These are phyloP conservation scores for Pyrrhoderma noxium DNA, from an alignment of 1,284 basidiomycete genomes.

Conservation along the genomic window DNA sequence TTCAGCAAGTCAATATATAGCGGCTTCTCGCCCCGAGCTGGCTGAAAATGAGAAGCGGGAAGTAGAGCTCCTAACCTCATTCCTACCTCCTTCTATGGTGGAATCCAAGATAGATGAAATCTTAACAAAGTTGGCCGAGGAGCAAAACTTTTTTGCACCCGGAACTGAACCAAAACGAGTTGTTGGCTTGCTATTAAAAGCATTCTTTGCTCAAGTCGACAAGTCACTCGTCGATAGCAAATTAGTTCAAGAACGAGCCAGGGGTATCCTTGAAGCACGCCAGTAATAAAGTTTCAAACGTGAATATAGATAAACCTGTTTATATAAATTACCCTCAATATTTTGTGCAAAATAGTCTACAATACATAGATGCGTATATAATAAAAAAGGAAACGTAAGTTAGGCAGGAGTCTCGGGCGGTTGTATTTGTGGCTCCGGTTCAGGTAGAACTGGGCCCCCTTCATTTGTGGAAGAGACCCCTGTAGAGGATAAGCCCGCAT, in stretches of 20 bases:
- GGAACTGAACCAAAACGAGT: slow-evolving; percentile 30
- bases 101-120: slow-evolving; percentile 46
- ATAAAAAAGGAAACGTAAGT: neutral
- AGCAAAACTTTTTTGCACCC: slow-evolving; percentile 23
- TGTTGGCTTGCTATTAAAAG: slow-evolving; percentile 48
- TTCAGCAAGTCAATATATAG: slow-evolving; percentile 46
- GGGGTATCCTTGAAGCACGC: slow-evolving; percentile 31
- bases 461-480: neutral
- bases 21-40: slow-evolving; percentile 55
- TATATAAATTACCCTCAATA: no score
- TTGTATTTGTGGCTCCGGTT: neutral
- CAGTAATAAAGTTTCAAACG: neutral
- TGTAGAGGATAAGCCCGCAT: neutral
- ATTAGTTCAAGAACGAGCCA: slow-evolving; percentile 46
- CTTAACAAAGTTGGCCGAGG: slow-evolving; percentile 36
- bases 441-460: neutral
- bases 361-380: slow-evolving; percentile 8
- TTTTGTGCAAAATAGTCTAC: slow-evolving; percentile 1
- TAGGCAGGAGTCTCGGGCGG: neutral
- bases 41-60: slow-evolving; percentile 57
- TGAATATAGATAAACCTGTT: no score
- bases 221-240: slow-evolving; percentile 48
- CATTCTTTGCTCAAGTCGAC: slow-evolving; percentile 55
- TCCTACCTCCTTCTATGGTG: slow-evolving; percentile 53
- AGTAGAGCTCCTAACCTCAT: slow-evolving; percentile 43